Percentiles rank a stretch among this genome's conserved stretches.
Conservation (phyloP, 345 rosid genomes). For the rapeseed (Brassica napus) region DNA sequence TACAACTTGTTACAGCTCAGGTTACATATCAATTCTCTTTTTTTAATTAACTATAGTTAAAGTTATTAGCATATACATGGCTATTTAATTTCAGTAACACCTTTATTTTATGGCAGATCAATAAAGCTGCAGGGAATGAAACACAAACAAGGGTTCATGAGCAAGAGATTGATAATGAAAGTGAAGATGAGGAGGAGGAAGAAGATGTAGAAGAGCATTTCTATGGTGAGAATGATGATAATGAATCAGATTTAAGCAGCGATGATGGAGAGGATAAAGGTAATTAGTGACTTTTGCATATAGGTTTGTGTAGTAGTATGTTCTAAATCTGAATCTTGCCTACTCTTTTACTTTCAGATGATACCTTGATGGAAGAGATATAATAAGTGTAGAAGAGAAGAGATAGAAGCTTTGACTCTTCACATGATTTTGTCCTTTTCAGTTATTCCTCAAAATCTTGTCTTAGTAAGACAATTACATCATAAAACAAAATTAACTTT, state of each 20-base stretch:
- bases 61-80: not conserved
- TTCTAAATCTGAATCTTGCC: slow-evolving; percentile 6
- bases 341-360: slow-evolving; percentile 32
- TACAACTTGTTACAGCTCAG: slow-evolving; percentile 79
- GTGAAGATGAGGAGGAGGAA: slow-evolving; percentile 50
- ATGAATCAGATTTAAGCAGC: slow-evolving; percentile 74
- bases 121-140: slow-evolving; percentile 51
- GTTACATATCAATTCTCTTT: slow-evolving; percentile 46
- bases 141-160: slow-evolving; percentile 35
- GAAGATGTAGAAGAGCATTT: slow-evolving; percentile 59
- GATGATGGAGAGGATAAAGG: slow-evolving; percentile 49
- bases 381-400: slow-evolving; percentile 20
- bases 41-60: not conserved
- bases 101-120: slow-evolving; percentile 51
- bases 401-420: slow-evolving; percentile 4
- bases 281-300: slow-evolving; percentile 8
- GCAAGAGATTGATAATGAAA: slow-evolving; percentile 51
- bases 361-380: slow-evolving; percentile 31
- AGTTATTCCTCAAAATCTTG: not conserved
- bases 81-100: not conserved
- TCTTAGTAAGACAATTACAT: not conserved
- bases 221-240: slow-evolving; percentile 58
- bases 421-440: not conserved
- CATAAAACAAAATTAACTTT: too few species aligned
- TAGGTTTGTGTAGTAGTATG: not conserved